phyloP scores from a whole-genome alignment of 345 rosid species.

The Eucalyptus pauciflora region DNA sequence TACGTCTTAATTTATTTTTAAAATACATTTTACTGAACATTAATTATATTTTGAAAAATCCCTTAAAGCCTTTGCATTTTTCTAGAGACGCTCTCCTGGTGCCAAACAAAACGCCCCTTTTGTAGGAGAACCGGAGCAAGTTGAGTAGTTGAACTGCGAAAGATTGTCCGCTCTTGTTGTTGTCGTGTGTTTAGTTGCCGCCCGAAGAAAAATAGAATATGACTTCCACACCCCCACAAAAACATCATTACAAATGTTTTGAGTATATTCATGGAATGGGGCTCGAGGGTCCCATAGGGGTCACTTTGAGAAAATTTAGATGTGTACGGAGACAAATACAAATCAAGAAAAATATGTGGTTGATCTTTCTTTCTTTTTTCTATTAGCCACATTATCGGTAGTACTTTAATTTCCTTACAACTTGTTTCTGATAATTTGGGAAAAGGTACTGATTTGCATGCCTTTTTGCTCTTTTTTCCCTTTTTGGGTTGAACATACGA shows the following conservation, averaged over 20 bases:
- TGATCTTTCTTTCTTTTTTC: not conserved
- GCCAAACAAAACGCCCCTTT: not conserved
- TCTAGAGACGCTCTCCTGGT: too few relatives aligned
- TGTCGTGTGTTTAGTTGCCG: not conserved
- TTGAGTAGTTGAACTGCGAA: not conserved
- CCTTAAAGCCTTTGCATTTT: not conserved
- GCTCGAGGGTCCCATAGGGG: not conserved
- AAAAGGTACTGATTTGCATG: not conserved
- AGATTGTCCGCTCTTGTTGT: not conserved
- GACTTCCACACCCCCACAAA: too few relatives aligned
- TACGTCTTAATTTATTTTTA: too few relatives aligned
- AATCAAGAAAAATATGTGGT: not conserved
- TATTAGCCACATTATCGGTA: not conserved
- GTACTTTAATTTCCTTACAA: not conserved
- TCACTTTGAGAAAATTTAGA: not conserved
- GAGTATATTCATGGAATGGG: not conserved
- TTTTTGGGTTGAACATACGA: too few relatives aligned
- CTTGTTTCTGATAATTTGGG: not conserved
- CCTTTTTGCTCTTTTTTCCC: not conserved
- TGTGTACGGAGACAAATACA: not conserved
- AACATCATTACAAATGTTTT: not conserved
- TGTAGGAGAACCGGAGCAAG: not conserved
- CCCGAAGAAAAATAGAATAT: too few relatives aligned
- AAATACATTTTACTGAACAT: rapidly evolving
- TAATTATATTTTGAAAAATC: not conserved